Evolutionary conservation across 345 rosid species (phyloP), one percentile per base, ranked within the genome.

Genomic region (Orychophragmus violaceus): DNA sequence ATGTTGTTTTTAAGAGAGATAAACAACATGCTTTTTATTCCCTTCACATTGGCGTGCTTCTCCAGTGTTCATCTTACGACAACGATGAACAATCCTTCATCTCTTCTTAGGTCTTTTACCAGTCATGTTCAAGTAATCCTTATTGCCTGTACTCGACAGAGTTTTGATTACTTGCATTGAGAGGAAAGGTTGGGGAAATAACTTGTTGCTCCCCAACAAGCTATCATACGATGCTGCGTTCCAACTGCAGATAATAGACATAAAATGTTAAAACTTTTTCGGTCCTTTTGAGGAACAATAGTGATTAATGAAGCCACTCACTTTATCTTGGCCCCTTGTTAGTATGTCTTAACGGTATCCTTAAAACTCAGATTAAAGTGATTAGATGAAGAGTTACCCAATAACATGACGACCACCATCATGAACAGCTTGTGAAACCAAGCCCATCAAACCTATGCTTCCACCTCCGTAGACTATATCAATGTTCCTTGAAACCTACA

Each of bases 381-480:
- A 32, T 32, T 14, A 13, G 49, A 51, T 12, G 39, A 14, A 49
- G 21, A 36, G 5, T 80, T 81, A 94, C 99, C 99, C 99, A 72
- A 94, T 88, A n/a, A n/a, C n/a, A n/a, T n/a, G n/a, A n/a, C n/a
- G n/a, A n/a, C n/a, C n/a, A n/a, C n/a, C n/a, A n/a, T n/a, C n/a
- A n/a, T n/a, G n/a, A n/a, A n/a, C n/a, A n/a, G n/a, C n/a, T n/a
- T n/a, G n/a, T n/a, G n/a, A 93, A 66, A 93, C 83, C 79, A 90
- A 74, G 62, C 98, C 98, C 98, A 93, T 93, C 75, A 93, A 78
- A 51, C 99, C 99, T 78, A 93, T 90, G 82, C 99, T 93, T 23
- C 99, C 97, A 29, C 99, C 99, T 80, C 99, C 99, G 66, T 93
- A 90, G 64, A 93, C 99, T 66, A 93, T 74, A 80, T 94, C 97